Conservation (phyloP, 73 alveolate genomes). For the Urostyla sp. region DNA sequence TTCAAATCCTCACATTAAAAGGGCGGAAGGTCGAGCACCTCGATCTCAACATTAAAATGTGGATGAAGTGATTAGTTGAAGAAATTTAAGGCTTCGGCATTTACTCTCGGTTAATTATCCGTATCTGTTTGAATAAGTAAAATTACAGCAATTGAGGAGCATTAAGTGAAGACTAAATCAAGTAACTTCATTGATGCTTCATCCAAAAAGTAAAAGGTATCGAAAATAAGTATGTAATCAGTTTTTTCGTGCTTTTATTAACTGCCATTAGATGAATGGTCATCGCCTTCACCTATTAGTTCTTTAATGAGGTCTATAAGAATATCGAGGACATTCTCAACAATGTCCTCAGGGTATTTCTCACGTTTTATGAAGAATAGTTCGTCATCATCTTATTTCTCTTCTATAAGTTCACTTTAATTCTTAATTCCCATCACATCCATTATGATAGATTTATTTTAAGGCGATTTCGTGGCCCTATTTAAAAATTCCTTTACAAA, state of each 20-base stretch:
- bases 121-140: slow-evolving; percentile 45
- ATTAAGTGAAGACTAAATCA: slow-evolving; percentile 28
- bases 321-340: slow-evolving; percentile 40
- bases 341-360: slow-evolving; percentile 43
- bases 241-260: slow-evolving; percentile 17
- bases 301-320: slow-evolving; percentile 40
- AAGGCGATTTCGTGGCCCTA: too few species aligned
- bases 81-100: slow-evolving; percentile 44
- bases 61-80: slow-evolving; percentile 39
- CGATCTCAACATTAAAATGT: slow-evolving; percentile 7
- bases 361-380: slow-evolving; percentile 38
- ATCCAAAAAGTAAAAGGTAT: slow-evolving; percentile 40
- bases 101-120: slow-evolving; percentile 24
- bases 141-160: slow-evolving; percentile 17
- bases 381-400: slow-evolving; percentile 44
- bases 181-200: slow-evolving; percentile 52
- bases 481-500: too few species aligned
- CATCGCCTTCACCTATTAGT: slow-evolving; percentile 40
- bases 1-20: slow-evolving; percentile 53
- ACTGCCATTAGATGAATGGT: slow-evolving; percentile 25
- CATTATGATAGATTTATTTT: too few species aligned
- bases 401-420: too few species aligned
- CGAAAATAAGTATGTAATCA: slow-evolving; percentile 42
- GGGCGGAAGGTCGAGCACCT: slow-evolving; percentile 51
- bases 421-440: too few species aligned